Evolutionary conservation across 108 stramenopile genomes (phyloP), one percentile per base, ranked within the genome.

Genomic region (Cyclotella baltica): DNA sequence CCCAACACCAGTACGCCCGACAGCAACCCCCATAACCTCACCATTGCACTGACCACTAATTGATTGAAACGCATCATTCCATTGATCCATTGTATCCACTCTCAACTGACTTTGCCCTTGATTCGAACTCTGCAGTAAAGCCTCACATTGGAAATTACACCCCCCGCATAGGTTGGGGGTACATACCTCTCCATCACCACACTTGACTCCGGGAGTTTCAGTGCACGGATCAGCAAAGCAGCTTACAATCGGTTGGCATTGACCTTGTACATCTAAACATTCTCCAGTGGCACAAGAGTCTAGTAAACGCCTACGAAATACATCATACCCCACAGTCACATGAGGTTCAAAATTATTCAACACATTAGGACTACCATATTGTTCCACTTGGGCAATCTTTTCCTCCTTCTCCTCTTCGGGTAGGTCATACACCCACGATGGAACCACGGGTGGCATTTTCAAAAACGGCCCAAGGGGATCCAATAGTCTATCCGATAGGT

Each of bases 281-380:
- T 55, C 23, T 25, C 55, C 55, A 3, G 25, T 10, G 20, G 55
- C 23, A 27, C 55, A 55, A 11, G n/a, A 10, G 25, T n/a, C 23
- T 2, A 1, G 11, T 27, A 1, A 5, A n/a, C 20, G 23, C 22
- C 55, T 6, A 25, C 55, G 55, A 37, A 27, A 3, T 4, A 62
- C 61, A 71, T 86, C 83, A 47, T 68, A 86, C 19, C 86, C 86
- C 4, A 87, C 86, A 13, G 80, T 84, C n/a, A 87, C 70, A 53
- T 87, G 86, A 1, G 86, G 86, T 19, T 37, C 61, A 57, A 72
- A 87, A 3, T 70, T 71, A n/a, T 75, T 71, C 30, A 75, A 71
- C 6, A 84, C 86, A 77, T 84, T 84, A 16, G 86, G 83, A 36
- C 79, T 81, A 27, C 86, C 86, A 55, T 84, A 86, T 31, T 61